These are phyloP conservation scores for Trichoderma gamsii DNA, from an alignment of 495 filamentous ascomycete genomes.

Conservation along the genomic window DNA sequence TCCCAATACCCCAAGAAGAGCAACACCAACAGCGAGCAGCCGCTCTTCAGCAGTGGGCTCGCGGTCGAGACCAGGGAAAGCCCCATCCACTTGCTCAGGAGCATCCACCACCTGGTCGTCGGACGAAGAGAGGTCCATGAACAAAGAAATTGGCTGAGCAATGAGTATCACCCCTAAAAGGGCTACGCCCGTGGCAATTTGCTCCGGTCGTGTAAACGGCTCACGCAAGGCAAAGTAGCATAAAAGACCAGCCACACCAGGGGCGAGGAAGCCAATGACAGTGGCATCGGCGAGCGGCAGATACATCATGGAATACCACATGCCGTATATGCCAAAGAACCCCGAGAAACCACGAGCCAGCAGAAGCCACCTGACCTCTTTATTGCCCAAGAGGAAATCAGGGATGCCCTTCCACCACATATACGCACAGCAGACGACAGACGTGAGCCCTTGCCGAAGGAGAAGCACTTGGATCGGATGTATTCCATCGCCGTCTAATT, in stretches of 20 bases:
- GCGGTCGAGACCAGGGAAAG: constrained; percentile 24
- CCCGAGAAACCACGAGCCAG: constrained; percentile 64
- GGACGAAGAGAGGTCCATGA: constrained; percentile 23
- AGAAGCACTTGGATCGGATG: constrained; percentile 90
- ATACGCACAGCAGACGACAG: constrained; percentile 59
- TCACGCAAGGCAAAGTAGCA: constrained; percentile 71
- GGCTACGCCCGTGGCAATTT: constrained; percentile 69
- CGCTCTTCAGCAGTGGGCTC: constrained; percentile 59
- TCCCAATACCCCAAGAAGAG: constrained; percentile 76
- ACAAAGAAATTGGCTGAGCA: constrained; percentile 63
- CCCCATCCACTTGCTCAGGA: constrained; percentile 28
- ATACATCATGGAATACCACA: constrained; percentile 68
- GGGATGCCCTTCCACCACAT: constrained; percentile 66
- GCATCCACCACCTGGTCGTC: constrained; percentile 20
- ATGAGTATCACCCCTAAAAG: constrained; percentile 80
- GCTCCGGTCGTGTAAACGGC: constrained; percentile 72
- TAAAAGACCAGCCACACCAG: constrained; percentile 73
- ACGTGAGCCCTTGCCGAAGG: constrained; percentile 73
- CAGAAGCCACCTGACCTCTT: constrained; percentile 59
- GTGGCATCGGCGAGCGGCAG: constrained; percentile 86
- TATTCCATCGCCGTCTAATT: constrained; percentile 66
- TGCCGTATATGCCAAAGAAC: constrained; percentile 70
- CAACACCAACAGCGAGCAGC: constrained; percentile 63
- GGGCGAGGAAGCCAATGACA: constrained; percentile 85
- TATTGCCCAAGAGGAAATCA: constrained; percentile 63